Conservation (phyloP, 2,329 filamentous ascomycete genomes). For the Paraconiothyrium sp. region DNA sequence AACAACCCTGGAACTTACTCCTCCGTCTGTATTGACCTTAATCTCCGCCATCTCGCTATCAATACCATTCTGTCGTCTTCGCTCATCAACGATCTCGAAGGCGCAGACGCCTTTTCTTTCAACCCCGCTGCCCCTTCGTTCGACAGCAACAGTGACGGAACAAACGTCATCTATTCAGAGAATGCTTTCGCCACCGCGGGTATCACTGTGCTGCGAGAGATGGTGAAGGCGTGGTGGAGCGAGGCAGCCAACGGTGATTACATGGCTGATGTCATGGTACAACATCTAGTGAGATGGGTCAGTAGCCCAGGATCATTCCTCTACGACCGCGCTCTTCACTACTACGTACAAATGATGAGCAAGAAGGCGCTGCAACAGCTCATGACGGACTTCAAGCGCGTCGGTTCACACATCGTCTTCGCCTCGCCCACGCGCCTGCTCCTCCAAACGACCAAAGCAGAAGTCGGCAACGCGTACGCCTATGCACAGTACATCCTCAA, state of each 20-base stretch:
- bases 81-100: constrained; percentile 95
- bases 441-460: constrained; percentile 93
- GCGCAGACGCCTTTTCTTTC: constrained; percentile 84
- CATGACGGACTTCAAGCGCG: constrained; percentile 94
- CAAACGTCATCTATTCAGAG: constrained; percentile 80
- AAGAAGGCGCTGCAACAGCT: constrained; percentile 96
- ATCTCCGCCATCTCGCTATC: constrained; percentile 92
- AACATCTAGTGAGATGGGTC: constrained; percentile 97
- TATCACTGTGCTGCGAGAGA: constrained; percentile 89
- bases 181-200: constrained; percentile 93
- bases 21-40: constrained; percentile 94
- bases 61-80: constrained; percentile 98
- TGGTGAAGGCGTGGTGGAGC: constrained; percentile 99
- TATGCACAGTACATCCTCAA: constrained; percentile 98
- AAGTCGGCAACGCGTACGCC: constrained; percentile 95
- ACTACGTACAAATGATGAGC: constrained; percentile 99
- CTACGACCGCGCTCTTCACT: constrained; percentile 92
- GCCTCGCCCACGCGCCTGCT: constrained; percentile 89
- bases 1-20: constrained; percentile 95
- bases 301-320: constrained; percentile 92
- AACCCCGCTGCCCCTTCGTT: constrained; percentile 76
- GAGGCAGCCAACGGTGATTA: constrained; percentile 89
- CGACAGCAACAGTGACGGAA: constrained; percentile 67
- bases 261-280: constrained; percentile 98
- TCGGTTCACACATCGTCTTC: constrained; percentile 95